Base-by-base conservation (phyloP, 179 eudicot species). In the Spergularia azorica region DNA sequence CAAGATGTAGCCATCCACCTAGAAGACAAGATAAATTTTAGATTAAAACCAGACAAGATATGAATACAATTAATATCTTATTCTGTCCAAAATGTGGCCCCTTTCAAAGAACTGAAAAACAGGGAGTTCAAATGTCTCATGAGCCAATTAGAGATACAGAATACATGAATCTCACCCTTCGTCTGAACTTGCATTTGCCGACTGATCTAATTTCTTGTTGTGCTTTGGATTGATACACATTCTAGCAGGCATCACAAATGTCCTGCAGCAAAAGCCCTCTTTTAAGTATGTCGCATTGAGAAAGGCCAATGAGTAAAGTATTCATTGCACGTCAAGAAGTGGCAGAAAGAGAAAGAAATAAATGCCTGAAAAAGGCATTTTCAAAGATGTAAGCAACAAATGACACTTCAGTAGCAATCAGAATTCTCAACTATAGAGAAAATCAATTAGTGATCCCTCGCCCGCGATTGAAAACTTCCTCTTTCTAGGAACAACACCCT, bases 181-280 rank as follows among this genome's bases (percentile, higher is more conserved):
- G 76, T 89, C 95, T 52, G 88, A 81, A 86, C 72, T 86, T 63
- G 85, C 61, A 72, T 79, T 78, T 63, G 70, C 72, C 21, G 93
- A 71, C 67, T 84, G 89, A 82, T 87, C 89, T 79, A 91, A 88
- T 81, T 91, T 90, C 79, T 87, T 86, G 79, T 95, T 95, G 84
- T 95, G 98, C 72, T 87, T 78, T 48, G 97, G 98, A 77, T 90
- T 95, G 73, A 95, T 90, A 85, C 98, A 95, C 91, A 95, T 92
- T 83, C 97, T 84, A 41, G 97, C 88, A 78, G 98, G 98, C 95
- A 95, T 88, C 85, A 95, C 98, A 82, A 95, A 95, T 57, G 95
- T 95, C 83, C 98, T 95, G 87, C 84, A 81, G 46, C 41, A 72
- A 7, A 72, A 76, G 63, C 10, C 15, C n/a, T 32, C 3, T 63